Conservation (phyloP, 768 basidiomycete genomes). For the Mycena vulgaris region DNA sequence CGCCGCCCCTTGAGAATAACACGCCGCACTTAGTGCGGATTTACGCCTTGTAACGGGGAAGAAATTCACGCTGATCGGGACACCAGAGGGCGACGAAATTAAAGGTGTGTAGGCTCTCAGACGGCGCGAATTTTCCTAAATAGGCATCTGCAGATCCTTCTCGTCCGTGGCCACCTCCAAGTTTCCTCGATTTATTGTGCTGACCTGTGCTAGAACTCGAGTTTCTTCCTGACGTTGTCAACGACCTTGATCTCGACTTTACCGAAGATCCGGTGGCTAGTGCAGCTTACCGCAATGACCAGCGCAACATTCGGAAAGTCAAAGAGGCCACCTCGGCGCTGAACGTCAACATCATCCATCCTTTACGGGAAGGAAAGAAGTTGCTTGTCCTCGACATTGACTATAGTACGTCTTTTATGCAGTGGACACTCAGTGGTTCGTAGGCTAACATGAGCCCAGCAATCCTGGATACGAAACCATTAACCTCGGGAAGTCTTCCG, state of each 20-base stretch:
- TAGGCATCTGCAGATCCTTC: conserved; percentile 27
- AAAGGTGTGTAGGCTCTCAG: conserved; percentile 71
- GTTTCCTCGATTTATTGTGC: neutral
- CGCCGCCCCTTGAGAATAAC: neutral
- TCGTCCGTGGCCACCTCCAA: neutral
- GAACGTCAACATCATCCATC: conserved; percentile 80
- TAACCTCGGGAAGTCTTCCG: conserved; percentile 86
- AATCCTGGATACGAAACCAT: conserved; percentile 87
- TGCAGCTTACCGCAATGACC: conserved; percentile 78
- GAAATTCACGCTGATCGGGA: conserved; percentile 90
- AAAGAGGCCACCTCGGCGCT: conserved; percentile 79
- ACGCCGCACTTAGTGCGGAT: conserved; percentile 61
- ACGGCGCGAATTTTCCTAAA: neutral
- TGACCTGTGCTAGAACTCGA: conserved; percentile 64
- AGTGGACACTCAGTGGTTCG: neutral
- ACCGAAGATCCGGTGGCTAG: conserved; percentile 71
- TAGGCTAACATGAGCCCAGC: conserved; percentile 58
- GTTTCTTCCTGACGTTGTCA: conserved; percentile 77
- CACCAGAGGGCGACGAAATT: conserved; percentile 88
- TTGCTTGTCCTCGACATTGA: conserved; percentile 91
- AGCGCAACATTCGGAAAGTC: conserved; percentile 87
- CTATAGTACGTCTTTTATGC: conserved; percentile 72
- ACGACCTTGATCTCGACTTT: conserved; percentile 89
- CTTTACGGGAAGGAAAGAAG: conserved; percentile 82
- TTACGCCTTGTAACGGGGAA: conserved; percentile 71